Conservation (phyloP, 2,329 filamentous ascomycete genomes). For the Aspergillus hiratsukae region DNA sequence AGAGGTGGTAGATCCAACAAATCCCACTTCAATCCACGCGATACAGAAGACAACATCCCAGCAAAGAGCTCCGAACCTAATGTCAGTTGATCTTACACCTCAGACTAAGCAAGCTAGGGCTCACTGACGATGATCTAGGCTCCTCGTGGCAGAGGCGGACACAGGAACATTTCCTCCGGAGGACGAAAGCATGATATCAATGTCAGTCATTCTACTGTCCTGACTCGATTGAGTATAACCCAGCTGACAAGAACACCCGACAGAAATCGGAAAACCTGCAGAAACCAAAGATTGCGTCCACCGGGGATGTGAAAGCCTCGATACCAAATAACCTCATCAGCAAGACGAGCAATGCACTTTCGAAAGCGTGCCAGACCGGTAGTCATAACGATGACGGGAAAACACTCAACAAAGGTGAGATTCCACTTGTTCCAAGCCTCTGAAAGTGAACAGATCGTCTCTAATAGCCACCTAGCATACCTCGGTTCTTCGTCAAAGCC, state of each 20-base stretch:
- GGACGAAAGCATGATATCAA: neutral
- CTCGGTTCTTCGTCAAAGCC: neutral
- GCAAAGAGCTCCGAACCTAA: neutral
- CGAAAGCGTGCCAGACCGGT: neutral
- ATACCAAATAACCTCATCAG: neutral
- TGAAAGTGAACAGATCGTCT: neutral
- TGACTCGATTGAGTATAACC: neutral
- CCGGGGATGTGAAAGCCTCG: too few species aligned
- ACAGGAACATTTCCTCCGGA: neutral
- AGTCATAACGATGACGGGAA: neutral
- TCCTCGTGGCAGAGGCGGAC: neutral
- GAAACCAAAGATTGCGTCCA: too few species aligned
- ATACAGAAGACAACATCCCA: too few species aligned
- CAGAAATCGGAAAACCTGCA: neutral
- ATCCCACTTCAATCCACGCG: too few species aligned
- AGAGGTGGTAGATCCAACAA: neutral
- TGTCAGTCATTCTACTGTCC: neutral
- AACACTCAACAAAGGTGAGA: neutral
- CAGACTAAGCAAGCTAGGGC: neutral
- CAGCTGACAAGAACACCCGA: neutral
- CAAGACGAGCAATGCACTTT: neutral
- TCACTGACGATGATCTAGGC: neutral
- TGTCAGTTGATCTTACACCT: neutral
- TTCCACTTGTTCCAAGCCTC: neutral
- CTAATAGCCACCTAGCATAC: neutral